These are phyloP conservation scores for Aspergillus panamensis DNA, from an alignment of 495 filamentous ascomycete species.

Conservation along the genomic window DNA sequence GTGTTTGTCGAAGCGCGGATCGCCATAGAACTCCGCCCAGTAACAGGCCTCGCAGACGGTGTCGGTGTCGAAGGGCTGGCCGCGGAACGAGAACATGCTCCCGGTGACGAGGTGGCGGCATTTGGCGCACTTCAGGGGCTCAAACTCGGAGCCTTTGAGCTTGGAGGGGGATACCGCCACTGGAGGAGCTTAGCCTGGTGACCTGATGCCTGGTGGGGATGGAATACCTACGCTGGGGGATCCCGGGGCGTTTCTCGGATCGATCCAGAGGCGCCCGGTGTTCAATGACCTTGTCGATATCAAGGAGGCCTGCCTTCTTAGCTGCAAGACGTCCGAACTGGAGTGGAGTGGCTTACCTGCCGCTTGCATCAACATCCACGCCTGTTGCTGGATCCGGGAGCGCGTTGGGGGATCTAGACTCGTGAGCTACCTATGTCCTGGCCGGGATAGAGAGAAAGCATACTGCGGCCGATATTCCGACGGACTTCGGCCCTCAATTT, in stretches of 20 bases:
- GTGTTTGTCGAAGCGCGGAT: neutral
- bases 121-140: neutral
- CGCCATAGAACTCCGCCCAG: neutral
- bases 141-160: neutral
- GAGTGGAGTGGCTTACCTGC: slow-evolving; percentile 5
- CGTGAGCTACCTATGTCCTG: neutral
- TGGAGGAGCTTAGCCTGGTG: neutral
- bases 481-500: slow-evolving; percentile 7
- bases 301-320: slow-evolving; percentile 27
- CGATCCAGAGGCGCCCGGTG: neutral
- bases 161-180: slow-evolving; percentile 2
- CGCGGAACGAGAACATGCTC: neutral
- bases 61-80: neutral
- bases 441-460: neutral
- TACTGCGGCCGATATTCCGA: slow-evolving; percentile 6
- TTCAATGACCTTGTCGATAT: slow-evolving; percentile 21
- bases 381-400: slow-evolving; percentile 12
- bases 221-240: slow-evolving; percentile 10
- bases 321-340: neutral
- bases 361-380: slow-evolving; percentile 25
- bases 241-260: neutral
- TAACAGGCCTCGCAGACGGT: slow-evolving; percentile 4
- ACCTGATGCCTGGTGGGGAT: neutral
- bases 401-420: neutral
- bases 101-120: neutral